Evolutionary conservation across 805 yeast genomes (phyloP).

Genomic region (Yarrowia deformans): DNA sequence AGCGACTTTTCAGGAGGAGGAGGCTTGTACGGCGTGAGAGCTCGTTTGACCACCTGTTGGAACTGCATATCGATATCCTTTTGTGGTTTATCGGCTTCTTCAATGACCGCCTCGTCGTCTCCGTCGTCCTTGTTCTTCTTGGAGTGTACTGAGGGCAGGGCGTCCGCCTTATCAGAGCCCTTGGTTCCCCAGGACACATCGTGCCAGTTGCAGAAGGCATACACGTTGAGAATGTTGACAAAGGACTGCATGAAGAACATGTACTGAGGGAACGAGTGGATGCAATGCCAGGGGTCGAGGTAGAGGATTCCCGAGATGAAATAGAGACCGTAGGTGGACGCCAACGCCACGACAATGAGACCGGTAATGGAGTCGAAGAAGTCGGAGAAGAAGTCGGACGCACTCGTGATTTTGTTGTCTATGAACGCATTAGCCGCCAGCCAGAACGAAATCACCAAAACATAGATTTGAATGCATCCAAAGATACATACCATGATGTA

Average conservation of each 20-base stretch:
- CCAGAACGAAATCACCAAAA: constrained; percentile 64
- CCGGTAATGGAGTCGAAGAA: constrained; percentile 57
- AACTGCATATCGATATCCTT: constrained; percentile 63
- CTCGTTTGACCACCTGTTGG: constrained; percentile 57
- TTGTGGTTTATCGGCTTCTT: constrained; percentile 57
- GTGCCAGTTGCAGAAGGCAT: constrained; percentile 74
- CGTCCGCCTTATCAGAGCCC: constrained; percentile 63
- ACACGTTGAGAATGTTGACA: constrained; percentile 62
- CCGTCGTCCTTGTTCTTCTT: constrained; percentile 57
- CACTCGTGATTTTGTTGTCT: constrained; percentile 47
- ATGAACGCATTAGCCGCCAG: constrained; percentile 63
- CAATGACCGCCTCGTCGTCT: constrained; percentile 62
- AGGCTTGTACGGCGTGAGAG: constrained; percentile 60
- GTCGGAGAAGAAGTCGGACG: constrained; percentile 48
- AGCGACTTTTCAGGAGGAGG: constrained; percentile 44
- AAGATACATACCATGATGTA: constrained; percentile 61
- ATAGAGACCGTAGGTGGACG: constrained; percentile 68
- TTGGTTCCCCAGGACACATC: constrained; percentile 81
- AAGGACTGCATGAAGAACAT: constrained; percentile 51
- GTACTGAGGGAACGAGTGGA: constrained; percentile 58
- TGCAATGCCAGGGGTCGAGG: constrained; percentile 72
- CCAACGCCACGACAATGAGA: constrained; percentile 65
- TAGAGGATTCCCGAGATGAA: constrained; percentile 65
- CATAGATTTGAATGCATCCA: constrained; percentile 66
- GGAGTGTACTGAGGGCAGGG: constrained; percentile 59